Evolutionary conservation across 2,329 filamentous ascomycete genomes (phyloP).

Genomic region (Pestalotiopsis sp.): DNA sequence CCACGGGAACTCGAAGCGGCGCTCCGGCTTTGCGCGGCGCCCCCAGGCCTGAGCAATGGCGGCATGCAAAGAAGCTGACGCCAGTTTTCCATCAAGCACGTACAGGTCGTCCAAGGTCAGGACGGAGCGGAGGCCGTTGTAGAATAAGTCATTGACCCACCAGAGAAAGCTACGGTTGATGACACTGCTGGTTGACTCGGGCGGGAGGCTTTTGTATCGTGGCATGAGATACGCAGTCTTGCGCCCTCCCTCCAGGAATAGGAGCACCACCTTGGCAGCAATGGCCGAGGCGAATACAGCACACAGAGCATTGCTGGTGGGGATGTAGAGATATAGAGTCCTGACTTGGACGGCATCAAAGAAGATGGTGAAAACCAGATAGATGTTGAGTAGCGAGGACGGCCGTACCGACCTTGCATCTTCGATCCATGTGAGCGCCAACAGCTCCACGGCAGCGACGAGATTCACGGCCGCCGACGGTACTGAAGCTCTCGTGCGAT

Average conservation of each 20-base stretch:
- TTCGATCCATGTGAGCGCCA: constrained; percentile 21
- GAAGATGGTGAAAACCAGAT: constrained; percentile 43
- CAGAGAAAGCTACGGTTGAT: constrained; percentile 36
- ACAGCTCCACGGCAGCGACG: neutral
- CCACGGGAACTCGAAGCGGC: constrained; percentile 19
- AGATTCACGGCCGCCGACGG: constrained; percentile 14
- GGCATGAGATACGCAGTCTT: constrained; percentile 14
- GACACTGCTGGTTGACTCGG: constrained; percentile 38
- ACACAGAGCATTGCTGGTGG: neutral
- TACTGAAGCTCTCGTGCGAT: neutral
- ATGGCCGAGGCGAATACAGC: neutral
- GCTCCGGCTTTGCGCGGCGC: constrained; percentile 22
- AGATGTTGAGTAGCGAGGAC: constrained; percentile 45
- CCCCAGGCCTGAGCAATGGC: constrained; percentile 15
- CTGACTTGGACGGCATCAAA: constrained; percentile 46
- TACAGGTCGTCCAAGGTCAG: constrained; percentile 37
- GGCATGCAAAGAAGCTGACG: constrained; percentile 27
- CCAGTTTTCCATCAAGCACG: constrained; percentile 27
- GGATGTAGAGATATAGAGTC: constrained; percentile 42
- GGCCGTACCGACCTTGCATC: constrained; percentile 35
- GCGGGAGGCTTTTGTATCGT: constrained; percentile 30
- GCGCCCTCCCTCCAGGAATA: constrained; percentile 15
- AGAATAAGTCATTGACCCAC: constrained; percentile 38
- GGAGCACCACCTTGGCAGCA: neutral
- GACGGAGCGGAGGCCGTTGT: constrained; percentile 35